Evolutionary conservation across 2,329 filamentous ascomycete species (phyloP).

Genomic region (Parafenestella ontariensis): DNA sequence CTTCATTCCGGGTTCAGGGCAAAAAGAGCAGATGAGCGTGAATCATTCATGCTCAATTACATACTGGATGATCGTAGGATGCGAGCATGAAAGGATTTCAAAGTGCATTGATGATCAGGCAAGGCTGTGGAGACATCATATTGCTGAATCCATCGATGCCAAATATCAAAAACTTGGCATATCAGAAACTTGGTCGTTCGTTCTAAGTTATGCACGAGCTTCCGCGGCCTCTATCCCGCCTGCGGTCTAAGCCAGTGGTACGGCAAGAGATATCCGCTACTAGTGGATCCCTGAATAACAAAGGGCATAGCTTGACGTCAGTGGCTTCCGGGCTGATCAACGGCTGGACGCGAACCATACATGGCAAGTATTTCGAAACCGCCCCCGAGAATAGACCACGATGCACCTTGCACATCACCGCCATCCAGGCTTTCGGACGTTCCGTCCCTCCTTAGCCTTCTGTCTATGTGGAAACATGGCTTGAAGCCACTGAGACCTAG

Average conservation of each 20-base stretch:
- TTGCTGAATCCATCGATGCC: background rate
- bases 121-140: background rate
- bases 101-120: background rate
- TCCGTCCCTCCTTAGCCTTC: background rate
- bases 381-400: background rate
- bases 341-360: background rate
- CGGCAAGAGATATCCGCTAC: background rate
- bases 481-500: background rate
- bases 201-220: background rate
- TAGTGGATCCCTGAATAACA: background rate
- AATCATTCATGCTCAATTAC: background rate
- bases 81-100: background rate
- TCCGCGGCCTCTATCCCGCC: background rate
- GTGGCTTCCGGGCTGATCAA: background rate
- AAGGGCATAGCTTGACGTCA: background rate
- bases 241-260: background rate
- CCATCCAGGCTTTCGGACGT: background rate
- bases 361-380: background rate
- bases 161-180: background rate
- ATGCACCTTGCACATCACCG: background rate
- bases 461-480: background rate
- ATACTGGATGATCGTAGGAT: too few species aligned
- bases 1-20: constrained; percentile 25
- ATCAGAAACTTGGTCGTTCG: too few species aligned
- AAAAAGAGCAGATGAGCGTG: constrained; percentile 33